phyloP scores from a whole-genome alignment of 208 protist species.

The Wallacemonas sp. region DNA sequence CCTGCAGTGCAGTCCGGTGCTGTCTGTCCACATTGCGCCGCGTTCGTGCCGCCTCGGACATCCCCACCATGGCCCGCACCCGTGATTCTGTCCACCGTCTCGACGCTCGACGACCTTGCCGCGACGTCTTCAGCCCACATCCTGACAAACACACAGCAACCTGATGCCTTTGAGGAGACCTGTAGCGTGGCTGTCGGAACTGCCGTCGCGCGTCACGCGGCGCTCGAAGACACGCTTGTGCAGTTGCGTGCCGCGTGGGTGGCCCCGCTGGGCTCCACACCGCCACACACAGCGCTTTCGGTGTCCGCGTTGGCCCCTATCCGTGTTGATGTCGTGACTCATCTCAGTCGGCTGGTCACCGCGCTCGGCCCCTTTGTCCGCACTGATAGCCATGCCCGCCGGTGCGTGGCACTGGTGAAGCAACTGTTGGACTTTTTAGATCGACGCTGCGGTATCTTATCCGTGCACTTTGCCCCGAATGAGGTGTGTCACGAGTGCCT shows the following conservation, averaged over 20 bases:
- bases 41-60: constrained; percentile 15
- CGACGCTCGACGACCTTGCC: not conserved
- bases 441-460: constrained; percentile 27
- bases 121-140: not conserved
- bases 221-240: constrained; percentile 2
- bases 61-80: constrained; percentile 20
- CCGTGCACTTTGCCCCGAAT: constrained; percentile 19
- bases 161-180: not conserved
- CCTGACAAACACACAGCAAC: no score
- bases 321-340: constrained; percentile 1
- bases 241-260: not conserved
- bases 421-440: constrained; percentile 52
- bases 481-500: constrained; percentile 67
- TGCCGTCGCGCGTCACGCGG: not conserved
- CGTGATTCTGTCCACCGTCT: constrained; percentile 25
- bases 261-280: no score
- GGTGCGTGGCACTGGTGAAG: constrained; percentile 46
- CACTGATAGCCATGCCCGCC: constrained; percentile 35
- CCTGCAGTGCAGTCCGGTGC: constrained; percentile 11
- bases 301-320: not conserved
- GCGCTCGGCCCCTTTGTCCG: constrained; percentile 13
- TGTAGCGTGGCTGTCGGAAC: not conserved
- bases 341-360: constrained; percentile 5
- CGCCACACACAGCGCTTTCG: not conserved
- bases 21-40: constrained; percentile 34